Evolutionary conservation across 352 stramenopile genomes (phyloP).

Genomic region (Blastocystis sp.): DNA sequence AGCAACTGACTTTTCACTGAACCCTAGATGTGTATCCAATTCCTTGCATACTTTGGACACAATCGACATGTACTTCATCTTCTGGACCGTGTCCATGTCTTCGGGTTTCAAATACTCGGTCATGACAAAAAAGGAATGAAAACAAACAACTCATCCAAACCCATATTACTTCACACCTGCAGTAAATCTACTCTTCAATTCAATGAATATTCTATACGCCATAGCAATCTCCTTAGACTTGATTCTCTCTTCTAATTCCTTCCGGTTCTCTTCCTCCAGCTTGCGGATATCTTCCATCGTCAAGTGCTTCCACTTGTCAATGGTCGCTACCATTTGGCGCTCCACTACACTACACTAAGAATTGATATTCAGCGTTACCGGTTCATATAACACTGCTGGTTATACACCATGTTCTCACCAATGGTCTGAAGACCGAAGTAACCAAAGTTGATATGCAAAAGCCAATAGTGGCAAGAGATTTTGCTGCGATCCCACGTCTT

Average conservation of each 20-base stretch:
- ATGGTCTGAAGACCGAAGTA: slow-evolving; percentile 60
- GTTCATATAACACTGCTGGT: slow-evolving; percentile 61
- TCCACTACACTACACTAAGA: slow-evolving; percentile 4
- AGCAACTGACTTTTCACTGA: slow-evolving; percentile 60
- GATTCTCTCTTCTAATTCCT: slow-evolving; percentile 56
- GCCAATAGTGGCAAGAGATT: slow-evolving; percentile 56
- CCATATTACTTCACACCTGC: slow-evolving; percentile 28
- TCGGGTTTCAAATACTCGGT: slow-evolving; percentile 15
- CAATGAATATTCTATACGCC: neutral
- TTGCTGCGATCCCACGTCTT: slow-evolving; percentile 32
- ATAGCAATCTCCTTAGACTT: slow-evolving; percentile 48
- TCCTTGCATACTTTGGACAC: slow-evolving; percentile 62
- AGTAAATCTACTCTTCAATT: slow-evolving; percentile 33
- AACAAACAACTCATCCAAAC: neutral
- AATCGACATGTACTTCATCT: slow-evolving; percentile 60
- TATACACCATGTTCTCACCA: slow-evolving; percentile 58
- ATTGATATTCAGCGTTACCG: neutral
- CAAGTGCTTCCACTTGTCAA: slow-evolving; percentile 59
- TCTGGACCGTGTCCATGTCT: slow-evolving; percentile 60
- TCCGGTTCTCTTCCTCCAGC: slow-evolving; percentile 36
- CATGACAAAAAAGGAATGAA: neutral
- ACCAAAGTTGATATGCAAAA: slow-evolving; percentile 51
- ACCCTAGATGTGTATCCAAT: slow-evolving; percentile 45
- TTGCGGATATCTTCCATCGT: slow-evolving; percentile 52
- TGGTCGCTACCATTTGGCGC: slow-evolving; percentile 26